Percentiles rank a stretch among this genome's conserved stretches.
These are phyloP conservation scores for Naegleria lovaniensis DNA, from an alignment of 208 protist species.

Conservation along the genomic window DNA sequence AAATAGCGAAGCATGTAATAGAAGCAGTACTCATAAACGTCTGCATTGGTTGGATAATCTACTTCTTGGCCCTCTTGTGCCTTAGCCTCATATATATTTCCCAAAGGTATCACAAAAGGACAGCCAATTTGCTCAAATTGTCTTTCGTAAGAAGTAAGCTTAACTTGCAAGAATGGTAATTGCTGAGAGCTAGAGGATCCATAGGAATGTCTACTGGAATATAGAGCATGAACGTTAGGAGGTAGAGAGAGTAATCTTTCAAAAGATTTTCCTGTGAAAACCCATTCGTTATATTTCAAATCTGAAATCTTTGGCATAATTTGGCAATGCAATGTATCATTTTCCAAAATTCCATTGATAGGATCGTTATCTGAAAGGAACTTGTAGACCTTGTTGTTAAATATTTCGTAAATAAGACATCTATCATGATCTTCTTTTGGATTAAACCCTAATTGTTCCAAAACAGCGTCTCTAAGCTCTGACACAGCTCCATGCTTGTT, in stretches of 20 bases:
- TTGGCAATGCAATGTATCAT: not conserved
- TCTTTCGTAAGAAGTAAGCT: not conserved
- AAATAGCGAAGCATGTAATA: not conserved
- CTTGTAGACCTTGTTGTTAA: not conserved
- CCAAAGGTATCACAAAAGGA: slow-evolving; percentile 9
- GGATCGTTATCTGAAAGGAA: not conserved
- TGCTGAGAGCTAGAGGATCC: not conserved
- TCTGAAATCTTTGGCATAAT: too few species aligned
- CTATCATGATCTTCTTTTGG: not conserved
- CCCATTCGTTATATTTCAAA: not conserved
- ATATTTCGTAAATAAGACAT: not conserved
- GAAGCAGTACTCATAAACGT: not conserved
- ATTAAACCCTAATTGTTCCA: not conserved
- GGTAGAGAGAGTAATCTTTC: not conserved
- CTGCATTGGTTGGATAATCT: not conserved
- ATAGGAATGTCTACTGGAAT: not conserved
- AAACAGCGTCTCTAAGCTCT: not conserved
- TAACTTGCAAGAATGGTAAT: not conserved
- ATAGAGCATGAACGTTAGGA: not conserved
- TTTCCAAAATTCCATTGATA: not conserved
- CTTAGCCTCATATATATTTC: not conserved
- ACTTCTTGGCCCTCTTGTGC: not conserved
- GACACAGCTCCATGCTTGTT: not conserved
- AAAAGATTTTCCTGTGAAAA: not conserved
- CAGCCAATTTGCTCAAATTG: not conserved